Evolutionary conservation across 371 early-diverging fungal species (phyloP), one percentile per base, ranked within the genome.

Genomic region (Rhizopus microsporus): DNA sequence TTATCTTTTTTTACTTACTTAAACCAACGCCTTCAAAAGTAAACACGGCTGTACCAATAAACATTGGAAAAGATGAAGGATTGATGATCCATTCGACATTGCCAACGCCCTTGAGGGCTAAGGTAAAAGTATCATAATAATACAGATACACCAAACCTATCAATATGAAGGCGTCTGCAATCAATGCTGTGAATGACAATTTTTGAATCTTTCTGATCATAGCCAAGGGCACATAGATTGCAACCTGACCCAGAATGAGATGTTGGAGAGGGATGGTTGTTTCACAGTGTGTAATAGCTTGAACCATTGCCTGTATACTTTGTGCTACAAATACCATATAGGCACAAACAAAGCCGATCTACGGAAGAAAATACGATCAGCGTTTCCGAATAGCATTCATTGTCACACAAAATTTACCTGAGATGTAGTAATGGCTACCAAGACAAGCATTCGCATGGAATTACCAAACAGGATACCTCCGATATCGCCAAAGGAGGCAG

Each of bases 11-110:
- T 15, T 31, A n/a, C 73, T 58, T 74, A 77, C 79, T 82, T 37
- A 93, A 65, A 47, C 94, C 92, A 67, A 93, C 90, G 33, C 95
- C 95, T 74, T 94, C 95, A 59, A 89, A 94, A 0, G 93, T 90
- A 69, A 91, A 94, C 34, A 93, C 87, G 51, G 93, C 91, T 12
- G 93, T 93, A 40, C 95, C 95, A 54, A 94, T 85, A 65, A 92
- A 91, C 60, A 94, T 68, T 2, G 90, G 81, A 68, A 92, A 92
- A 6, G 85, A 82, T 33, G 79, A 75, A 31, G 72, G 51, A 66
- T 93, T 93, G 66, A 92, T 81, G 48, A 80, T 63, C 79, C 79
- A 78, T 30, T 77, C 73, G 1, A 92, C 78, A 35, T 88, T 74
- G 8, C 81, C 85, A 32, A 86, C 40, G 15, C 92, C 92, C 9